Percentiles rank a stretch among this genome's conserved stretches.
These are phyloP conservation scores for Salinomyces thailandicus DNA, from an alignment of 2,329 filamentous ascomycete species.

Conservation along the genomic window DNA sequence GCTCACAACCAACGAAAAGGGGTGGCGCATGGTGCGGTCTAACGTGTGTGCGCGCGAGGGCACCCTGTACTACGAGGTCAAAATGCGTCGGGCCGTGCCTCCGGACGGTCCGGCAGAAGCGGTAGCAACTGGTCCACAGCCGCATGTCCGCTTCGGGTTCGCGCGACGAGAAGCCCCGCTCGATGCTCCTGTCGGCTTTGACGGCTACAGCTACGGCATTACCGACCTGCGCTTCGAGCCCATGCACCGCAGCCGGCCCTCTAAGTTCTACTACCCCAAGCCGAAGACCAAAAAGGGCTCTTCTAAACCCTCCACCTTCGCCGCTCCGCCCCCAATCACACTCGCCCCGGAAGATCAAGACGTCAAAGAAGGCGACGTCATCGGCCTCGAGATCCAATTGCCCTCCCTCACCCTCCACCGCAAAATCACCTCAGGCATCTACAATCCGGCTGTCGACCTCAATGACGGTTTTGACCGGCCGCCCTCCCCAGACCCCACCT, in stretches of 20 bases:
- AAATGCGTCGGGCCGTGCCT: constrained; percentile 66
- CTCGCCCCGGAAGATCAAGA: constrained; percentile 49
- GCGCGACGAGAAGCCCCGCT: constrained; percentile 69
- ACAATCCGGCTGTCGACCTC: constrained; percentile 73
- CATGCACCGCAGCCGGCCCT: constrained; percentile 86
- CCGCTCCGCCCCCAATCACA: constrained; percentile 33
- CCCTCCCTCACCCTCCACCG: constrained; percentile 77
- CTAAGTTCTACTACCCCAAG: constrained; percentile 56
- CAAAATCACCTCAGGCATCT: constrained; percentile 77
- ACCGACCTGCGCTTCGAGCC: constrained; percentile 85
- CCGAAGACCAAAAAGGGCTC: constrained; percentile 23
- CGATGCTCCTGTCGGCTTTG: constrained; percentile 75
- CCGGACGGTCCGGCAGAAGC: constrained; percentile 31
- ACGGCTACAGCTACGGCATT: constrained; percentile 88
- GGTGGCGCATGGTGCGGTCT: constrained; percentile 80
- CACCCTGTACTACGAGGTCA: constrained; percentile 88
- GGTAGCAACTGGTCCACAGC: constrained; percentile 35
- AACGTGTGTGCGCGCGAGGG: constrained; percentile 88
- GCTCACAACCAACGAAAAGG: constrained; percentile 80
- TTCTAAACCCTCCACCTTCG: constrained; percentile 38
- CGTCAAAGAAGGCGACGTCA: constrained; percentile 81
- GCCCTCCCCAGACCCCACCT: constrained; percentile 2
- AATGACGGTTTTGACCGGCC: constrained; percentile 42
- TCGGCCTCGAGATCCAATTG: constrained; percentile 84
- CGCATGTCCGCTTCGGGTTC: constrained; percentile 72